Base-by-base conservation (phyloP, 2,329 filamentous ascomycete species). In the Sclerotinia trifoliorum region DNA sequence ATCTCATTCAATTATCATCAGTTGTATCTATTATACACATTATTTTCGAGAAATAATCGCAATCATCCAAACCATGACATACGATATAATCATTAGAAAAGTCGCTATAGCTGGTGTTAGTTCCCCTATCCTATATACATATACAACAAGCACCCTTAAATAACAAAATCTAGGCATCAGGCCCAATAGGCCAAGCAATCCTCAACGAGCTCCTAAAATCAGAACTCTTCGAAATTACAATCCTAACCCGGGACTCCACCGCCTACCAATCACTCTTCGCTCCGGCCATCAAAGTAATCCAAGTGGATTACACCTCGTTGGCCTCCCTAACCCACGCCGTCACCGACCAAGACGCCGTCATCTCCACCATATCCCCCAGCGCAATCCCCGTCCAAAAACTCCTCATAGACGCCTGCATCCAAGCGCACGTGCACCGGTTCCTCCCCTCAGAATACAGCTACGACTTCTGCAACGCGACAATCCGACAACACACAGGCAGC, bases 341-440 rank as follows among this genome's bases (percentile, higher is more conserved):
- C 54, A 66, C 65, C 42, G 64, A 72, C 2, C 73, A 75, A 64
- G 73, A 75, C 51, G 73, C 72, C 15, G 51, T 75, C 24, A 65
- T 75, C 3, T 73, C 66, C 15, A 44, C 65, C 48, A 52, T 74
- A 10, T 67, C 65, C 17, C 66, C 58, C 5, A 46, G 51, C 42
- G n/a, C 57, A 51, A 49, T 60, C 24, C 35, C 55, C 66, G 13
- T 42, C 10, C 69, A 74, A 46, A 49, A 62, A 24, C 39, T 49
- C 5, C 52, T 88, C 65, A 81, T 88, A 56, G 82, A 88, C 62
- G 87, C 86, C 1, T 81, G 85, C 19, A 80, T 84, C 52, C 81
- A 81, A 26, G 86, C 85, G 1, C 83, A 84, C n/a, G 85, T 89
- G 15, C 81, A 84, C 73, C 81, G 85, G 21, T 86, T 88, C 77